Evolutionary conservation across 2,329 filamentous ascomycete species (phyloP).

Genomic region (Lecanoromycetidae sp.): DNA sequence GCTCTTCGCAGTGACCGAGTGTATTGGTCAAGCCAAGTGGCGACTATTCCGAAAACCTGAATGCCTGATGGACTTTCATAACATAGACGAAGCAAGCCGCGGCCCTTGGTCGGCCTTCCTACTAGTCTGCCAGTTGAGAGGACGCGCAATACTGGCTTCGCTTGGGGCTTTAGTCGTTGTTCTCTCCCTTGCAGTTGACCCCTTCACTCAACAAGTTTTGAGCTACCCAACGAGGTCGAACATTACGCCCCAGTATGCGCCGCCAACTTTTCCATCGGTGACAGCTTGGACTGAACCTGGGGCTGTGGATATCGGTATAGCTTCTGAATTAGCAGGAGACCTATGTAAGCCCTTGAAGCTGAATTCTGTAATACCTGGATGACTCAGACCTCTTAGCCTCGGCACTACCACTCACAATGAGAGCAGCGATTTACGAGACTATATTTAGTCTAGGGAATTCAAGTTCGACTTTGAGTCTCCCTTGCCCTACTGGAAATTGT

Average conservation of each 20-base stretch:
- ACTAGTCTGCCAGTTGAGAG: neutral
- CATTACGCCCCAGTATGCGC: neutral
- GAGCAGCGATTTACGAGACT: neutral
- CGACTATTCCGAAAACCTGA: neutral
- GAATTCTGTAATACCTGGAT: neutral
- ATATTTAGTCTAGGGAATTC: neutral
- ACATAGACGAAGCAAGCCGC: slow-evolving; percentile 1
- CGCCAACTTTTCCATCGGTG: neutral
- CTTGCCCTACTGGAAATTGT: neutral
- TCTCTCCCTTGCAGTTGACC: neutral
- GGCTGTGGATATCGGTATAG: neutral
- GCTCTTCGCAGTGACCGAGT: neutral
- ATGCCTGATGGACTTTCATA: neutral
- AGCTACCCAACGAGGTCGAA: neutral
- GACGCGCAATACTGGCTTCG: neutral
- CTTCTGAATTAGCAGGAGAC: no score
- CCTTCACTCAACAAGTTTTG: neutral
- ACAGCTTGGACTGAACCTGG: neutral
- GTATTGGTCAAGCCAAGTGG: slow-evolving; percentile 5
- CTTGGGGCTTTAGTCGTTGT: neutral
- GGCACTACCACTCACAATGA: neutral
- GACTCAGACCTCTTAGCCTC: neutral
- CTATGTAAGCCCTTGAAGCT: neutral
- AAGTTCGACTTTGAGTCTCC: neutral
- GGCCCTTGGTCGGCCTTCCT: neutral